Base-by-base conservation (phyloP, 495 filamentous ascomycete species). In the Cercophora samala region DNA sequence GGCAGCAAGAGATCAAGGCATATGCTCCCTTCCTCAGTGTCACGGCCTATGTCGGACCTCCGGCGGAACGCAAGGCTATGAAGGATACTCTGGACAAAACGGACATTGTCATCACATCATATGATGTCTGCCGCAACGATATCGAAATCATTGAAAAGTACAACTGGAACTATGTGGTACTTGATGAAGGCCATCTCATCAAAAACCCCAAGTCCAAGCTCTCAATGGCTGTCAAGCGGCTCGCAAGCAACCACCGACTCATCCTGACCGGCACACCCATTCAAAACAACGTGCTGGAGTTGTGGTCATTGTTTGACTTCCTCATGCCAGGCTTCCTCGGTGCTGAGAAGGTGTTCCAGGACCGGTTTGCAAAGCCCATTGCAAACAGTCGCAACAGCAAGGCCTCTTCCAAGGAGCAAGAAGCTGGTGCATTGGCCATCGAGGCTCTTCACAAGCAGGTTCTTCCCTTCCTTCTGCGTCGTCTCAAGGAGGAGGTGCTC, bases 221-320 rank as follows among this genome's bases (percentile, higher is more conserved):
- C 61, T 96, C 91, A 5, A 77, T 91, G 32, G 93, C 94, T 1
- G 96, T 97, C 67, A 99, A 99, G 81, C 85, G 86, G 53, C 81
- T 99, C 46, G 72, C 84, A 24, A 96, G 92, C 75, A 97, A 98
- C 68, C 95, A 99, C 77, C 91, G 95, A 13, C 83, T 99, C 46
- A 98, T 99, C 68, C 85, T 99, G 5, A 98, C 95, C 15, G 95
- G 95, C 54, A 99, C 95, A 2, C 95, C 95, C 0, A 99, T 99
- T 83, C 95, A 99, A 77, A 99, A 99, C 74, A 97, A 97, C 69
- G 83, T 99, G 15, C 85, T 90, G n/a, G 95, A 99, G 72, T 82
- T 99, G 2, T 99, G 95, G 95, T 97, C 93, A 0, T 79, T 99
- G 8, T 98, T 99, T 72, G 95, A 99, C 77, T 99, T 99, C 81